A percentile compares a stretch with the other conserved stretches of the same genome.
Conservation (phyloP, 2,329 filamentous ascomycete genomes). For the Sodiomyces alkalinus region DNA sequence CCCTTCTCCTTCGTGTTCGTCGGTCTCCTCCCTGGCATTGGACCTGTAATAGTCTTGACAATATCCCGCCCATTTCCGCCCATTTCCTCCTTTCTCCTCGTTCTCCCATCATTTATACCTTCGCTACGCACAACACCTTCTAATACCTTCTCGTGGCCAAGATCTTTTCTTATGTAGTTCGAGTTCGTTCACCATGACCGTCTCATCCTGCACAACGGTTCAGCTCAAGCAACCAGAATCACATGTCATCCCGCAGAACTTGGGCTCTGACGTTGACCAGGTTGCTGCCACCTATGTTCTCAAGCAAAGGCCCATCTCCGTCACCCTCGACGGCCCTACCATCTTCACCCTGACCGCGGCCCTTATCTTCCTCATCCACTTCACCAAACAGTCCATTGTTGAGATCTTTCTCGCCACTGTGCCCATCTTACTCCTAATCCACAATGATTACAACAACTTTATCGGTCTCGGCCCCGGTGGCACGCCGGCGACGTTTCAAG, state of each 20-base stretch:
- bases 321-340: conserved; percentile 35
- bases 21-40: too few relatives aligned
- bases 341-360: conserved; percentile 28
- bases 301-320: conserved; percentile 32
- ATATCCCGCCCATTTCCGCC: background rate
- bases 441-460: conserved; percentile 62
- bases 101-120: background rate
- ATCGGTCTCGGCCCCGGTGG: conserved; percentile 66
- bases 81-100: background rate
- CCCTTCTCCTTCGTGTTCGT: too few relatives aligned
- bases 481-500: conserved; percentile 56
- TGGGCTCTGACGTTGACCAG: conserved; percentile 25
- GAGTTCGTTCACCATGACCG: too few relatives aligned
- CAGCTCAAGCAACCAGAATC: too few relatives aligned
- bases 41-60: too few relatives aligned
- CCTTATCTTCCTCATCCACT: conserved; percentile 36
- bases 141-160: too few relatives aligned
- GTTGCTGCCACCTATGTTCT: conserved; percentile 15
- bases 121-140: too few relatives aligned
- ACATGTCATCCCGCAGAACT: too few relatives aligned
- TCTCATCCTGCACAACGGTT: too few relatives aligned
- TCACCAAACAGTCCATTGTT: conserved; percentile 29
- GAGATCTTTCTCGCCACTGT: conserved; percentile 33
- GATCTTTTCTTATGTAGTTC: too few relatives aligned
- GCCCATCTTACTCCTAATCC: conserved; percentile 35